A percentile compares a stretch with the other conserved stretches of the same genome.
Evolutionary conservation across 163 green algal genomes (phyloP).

Genomic region (Scenedesmus sp.): DNA sequence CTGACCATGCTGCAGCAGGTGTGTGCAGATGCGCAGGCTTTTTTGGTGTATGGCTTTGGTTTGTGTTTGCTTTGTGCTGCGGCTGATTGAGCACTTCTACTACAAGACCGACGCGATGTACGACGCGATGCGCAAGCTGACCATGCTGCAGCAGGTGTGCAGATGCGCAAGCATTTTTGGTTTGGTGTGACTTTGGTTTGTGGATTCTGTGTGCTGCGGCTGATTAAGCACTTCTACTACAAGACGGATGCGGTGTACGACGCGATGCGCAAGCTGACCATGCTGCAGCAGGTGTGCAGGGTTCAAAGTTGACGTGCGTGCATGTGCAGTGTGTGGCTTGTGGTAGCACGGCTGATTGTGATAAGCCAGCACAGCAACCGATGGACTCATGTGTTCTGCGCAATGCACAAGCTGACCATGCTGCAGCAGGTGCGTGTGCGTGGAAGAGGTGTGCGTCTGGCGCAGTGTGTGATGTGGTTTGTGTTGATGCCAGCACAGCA

Average conservation of each 20-base stretch:
- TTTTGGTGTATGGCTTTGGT: too few species aligned
- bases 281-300: too few species aligned
- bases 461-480: too few species aligned
- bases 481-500: too few species aligned
- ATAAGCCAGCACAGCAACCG: slow-evolving; percentile 93
- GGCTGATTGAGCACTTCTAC: slow-evolving; percentile 88
- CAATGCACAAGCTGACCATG: slow-evolving; percentile 80
- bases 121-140: slow-evolving; percentile 86
- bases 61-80: background rate
- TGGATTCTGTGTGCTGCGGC: slow-evolving; percentile 64
- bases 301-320: too few species aligned
- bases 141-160: slow-evolving; percentile 44
- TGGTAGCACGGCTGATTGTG: slow-evolving; percentile 78
- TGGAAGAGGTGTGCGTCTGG: too few species aligned
- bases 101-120: slow-evolving; percentile 88
- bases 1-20: slow-evolving; percentile 68
- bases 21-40: too few species aligned
- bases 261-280: slow-evolving; percentile 81
- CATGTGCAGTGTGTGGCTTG: too few species aligned
- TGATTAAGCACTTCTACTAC: slow-evolving; percentile 97
- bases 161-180: too few species aligned
- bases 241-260: slow-evolving; percentile 82
- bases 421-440: too few species aligned
- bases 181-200: too few species aligned
- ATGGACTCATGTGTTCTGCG: slow-evolving; percentile 84